A percentile compares a stretch with the other conserved stretches of the same genome.
phyloP scores from a whole-genome alignment of 2,329 filamentous ascomycete species.

The Fusarium bulbicola region DNA sequence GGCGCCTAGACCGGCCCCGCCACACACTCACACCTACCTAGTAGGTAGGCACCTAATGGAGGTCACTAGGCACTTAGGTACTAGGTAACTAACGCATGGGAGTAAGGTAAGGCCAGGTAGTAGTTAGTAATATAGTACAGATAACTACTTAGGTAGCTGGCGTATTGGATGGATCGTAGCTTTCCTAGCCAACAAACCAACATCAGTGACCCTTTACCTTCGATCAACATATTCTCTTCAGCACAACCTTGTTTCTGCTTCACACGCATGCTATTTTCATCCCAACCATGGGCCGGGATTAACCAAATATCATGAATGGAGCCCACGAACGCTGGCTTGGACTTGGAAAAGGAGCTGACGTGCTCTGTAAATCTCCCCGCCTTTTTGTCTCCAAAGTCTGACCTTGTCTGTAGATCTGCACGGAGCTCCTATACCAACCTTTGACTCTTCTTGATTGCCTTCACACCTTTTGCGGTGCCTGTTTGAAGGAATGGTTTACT shows the following conservation, averaged over 20 bases:
- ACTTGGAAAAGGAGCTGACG: constrained; percentile 92
- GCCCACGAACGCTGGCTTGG: constrained; percentile 62
- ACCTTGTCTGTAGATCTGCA: constrained; percentile 78
- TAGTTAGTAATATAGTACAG: neutral
- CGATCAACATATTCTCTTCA: constrained; percentile 15
- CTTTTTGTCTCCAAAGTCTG: constrained; percentile 23
- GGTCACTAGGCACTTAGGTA: neutral
- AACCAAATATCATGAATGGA: constrained; percentile 56
- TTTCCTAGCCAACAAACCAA: constrained; percentile 23
- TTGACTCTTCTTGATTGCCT: constrained; percentile 92
- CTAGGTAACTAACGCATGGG: neutral
- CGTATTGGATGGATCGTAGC: neutral
- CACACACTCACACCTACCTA: constrained; percentile 19
- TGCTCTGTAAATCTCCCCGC: constrained; percentile 74
- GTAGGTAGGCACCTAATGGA: neutral
- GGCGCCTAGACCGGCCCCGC: constrained; percentile 33
- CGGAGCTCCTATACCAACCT: constrained; percentile 90
- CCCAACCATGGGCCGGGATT: constrained; percentile 28
- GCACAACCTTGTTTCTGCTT: constrained; percentile 5
- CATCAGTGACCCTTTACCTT: constrained; percentile 14
- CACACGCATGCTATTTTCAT: constrained; percentile 1
- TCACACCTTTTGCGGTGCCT: constrained; percentile 95
- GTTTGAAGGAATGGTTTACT: constrained; percentile 94
- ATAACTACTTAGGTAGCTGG: neutral
- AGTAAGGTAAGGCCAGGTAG: neutral